Evolutionary conservation across 805 yeast species (phyloP).

Genomic region (Kluyveromyces starmeri): DNA sequence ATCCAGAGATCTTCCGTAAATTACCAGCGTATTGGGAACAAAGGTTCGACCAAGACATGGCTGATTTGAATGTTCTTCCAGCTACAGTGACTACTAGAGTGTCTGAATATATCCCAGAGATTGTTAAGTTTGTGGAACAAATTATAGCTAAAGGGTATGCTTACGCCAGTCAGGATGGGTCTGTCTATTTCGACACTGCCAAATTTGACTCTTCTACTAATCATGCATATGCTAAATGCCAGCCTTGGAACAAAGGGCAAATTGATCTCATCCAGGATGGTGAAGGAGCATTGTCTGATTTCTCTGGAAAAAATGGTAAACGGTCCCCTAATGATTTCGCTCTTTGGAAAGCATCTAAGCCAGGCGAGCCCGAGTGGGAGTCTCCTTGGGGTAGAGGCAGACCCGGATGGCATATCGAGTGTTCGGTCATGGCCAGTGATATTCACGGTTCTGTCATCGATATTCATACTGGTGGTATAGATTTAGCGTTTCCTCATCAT

Average conservation of each 20-base stretch:
- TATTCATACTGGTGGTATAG: conserved; percentile 95
- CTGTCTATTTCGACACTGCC: conserved; percentile 90
- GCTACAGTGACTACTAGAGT: conserved; percentile 88
- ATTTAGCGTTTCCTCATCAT: conserved; percentile 97
- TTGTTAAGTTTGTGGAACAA: conserved; percentile 64
- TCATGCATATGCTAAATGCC: conserved; percentile 90
- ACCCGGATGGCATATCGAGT: conserved; percentile 99
- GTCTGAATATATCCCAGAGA: conserved; percentile 91
- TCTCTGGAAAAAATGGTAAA: conserved; percentile 46
- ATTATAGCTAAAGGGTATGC: conserved; percentile 80
- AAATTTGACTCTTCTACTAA: conserved; percentile 61
- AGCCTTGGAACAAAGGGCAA: conserved; percentile 96
- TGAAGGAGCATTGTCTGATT: conserved; percentile 69
- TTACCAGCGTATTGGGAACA: conserved; percentile 87
- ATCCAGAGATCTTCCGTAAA: conserved; percentile 72
- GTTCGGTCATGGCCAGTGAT: conserved; percentile 97
- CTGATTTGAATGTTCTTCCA: conserved; percentile 69
- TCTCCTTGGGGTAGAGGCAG: conserved; percentile 97
- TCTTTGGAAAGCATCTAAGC: conserved; percentile 91
- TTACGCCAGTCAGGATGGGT: conserved; percentile 74
- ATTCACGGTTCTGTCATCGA: conserved; percentile 78
- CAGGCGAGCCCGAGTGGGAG: conserved; percentile 95
- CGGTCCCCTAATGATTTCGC: conserved; percentile 82
- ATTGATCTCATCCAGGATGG: conserved; percentile 83
- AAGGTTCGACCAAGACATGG: conserved; percentile 81